phyloP scores from a whole-genome alignment of 345 rosid species.

The Citrus reticulata region DNA sequence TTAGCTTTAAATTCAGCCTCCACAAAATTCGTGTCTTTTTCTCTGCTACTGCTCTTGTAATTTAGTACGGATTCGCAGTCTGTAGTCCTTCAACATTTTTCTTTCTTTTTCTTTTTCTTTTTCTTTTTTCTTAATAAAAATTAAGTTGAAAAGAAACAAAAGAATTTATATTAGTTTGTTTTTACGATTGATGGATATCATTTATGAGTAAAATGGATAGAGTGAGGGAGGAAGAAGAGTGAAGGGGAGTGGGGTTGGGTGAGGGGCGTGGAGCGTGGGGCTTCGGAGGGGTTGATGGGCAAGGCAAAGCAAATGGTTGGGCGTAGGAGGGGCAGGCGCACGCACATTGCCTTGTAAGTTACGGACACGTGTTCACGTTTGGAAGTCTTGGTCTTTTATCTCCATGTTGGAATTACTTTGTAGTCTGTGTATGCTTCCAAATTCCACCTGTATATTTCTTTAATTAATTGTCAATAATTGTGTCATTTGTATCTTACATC shows the following conservation, averaged over 20 bases:
- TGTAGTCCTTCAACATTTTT: neutral
- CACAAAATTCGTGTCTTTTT: slow-evolving; percentile 20
- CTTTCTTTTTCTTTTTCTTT: too few species aligned
- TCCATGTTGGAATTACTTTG: neutral
- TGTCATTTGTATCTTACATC: too few species aligned
- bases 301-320: neutral
- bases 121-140: too few species aligned
- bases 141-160: neutral
- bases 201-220: neutral
- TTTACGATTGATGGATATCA: neutral
- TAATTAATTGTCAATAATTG: too few species aligned
- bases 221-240: neutral
- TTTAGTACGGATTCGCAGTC: neutral
- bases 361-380: slow-evolving; percentile 30
- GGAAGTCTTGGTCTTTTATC: slow-evolving; percentile 3
- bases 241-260: neutral
- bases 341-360: slow-evolving; percentile 23
- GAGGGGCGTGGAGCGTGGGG: too few species aligned
- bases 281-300: neutral
- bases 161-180: neutral
- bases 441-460: too few species aligned
- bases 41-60: slow-evolving; percentile 1
- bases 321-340: slow-evolving; percentile 2
- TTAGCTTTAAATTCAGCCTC: neutral
- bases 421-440: neutral